Base-by-base conservation (phyloP, 2,329 filamentous ascomycete genomes). In the Geosmithia putterillii region DNA sequence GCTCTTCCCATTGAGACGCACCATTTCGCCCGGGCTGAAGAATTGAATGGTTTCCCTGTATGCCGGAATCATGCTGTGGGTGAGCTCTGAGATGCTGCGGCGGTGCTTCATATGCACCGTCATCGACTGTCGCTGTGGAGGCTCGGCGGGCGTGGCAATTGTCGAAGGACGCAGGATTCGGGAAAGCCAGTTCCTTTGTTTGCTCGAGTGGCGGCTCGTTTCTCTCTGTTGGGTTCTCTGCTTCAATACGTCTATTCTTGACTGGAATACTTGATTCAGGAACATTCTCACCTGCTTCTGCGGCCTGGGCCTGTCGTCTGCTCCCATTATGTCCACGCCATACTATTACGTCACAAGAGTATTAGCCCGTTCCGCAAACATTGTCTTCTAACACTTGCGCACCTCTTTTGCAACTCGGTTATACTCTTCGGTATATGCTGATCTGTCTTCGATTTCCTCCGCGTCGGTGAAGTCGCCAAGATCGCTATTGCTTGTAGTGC, bases 1-100 rank as follows among this genome's bases (percentile, higher is more conserved):
- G 53, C 76, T 80, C 54, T 75, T 76, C 34, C 80, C 79, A 49
- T 76, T 79, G 23, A 83, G 57, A 10, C 76, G 69, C 17, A 82
- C 70, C 50, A 84, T 67, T n/a, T 71, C 69, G 44, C 73, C 66
- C 1, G 83, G 58, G 42, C 71, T 69, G 47, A 73, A 63, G 38
- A 65, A 62, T 51, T 67, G 73, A 19, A 74, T 55, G 5, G 57
- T 59, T 40, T 73, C 70, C 42, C 63, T 69, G 36, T 57, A 60
- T 38, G 56, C 54, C 14, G 65, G 59, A 12, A 69, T 59, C 10
- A 75, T 46, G 37, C 67, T 63, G 25, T 70, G 51, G 8, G 73
- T 70, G 22, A 76, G 52, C 48, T 79, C 74, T 43, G 74, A 74
- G 45, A 77, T 65, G 48, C 74, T 79, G 42, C 71, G 66, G 48